These are phyloP conservation scores for Alternaria arbusti DNA, from an alignment of 2,329 filamentous ascomycete genomes.

Conservation along the genomic window DNA sequence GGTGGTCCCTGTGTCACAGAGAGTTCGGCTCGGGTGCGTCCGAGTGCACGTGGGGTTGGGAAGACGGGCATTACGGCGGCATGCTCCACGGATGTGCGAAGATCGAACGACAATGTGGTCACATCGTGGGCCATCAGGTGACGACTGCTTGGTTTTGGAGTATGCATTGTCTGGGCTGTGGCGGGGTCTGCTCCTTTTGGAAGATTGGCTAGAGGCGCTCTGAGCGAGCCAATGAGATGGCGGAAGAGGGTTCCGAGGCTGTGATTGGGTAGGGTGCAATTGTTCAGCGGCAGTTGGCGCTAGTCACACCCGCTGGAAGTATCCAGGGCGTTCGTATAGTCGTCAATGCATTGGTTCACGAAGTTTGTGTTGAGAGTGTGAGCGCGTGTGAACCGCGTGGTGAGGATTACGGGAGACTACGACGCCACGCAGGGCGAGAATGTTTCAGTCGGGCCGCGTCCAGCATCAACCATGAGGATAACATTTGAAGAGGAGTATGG, in stretches of 20 bases:
- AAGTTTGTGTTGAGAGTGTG: slow-evolving; percentile 2
- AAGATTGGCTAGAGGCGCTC: slow-evolving; percentile 30
- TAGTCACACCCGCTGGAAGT: slow-evolving; percentile 16
- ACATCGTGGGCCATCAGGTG: not conserved
- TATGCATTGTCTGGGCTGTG: slow-evolving; percentile 13
- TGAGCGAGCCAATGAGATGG: slow-evolving; percentile 34
- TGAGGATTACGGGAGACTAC: not conserved
- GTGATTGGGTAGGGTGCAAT: slow-evolving; percentile 32
- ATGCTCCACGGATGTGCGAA: not conserved
- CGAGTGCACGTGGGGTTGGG: slow-evolving; percentile 23
- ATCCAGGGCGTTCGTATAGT: slow-evolving; percentile 15
- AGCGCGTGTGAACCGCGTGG: slow-evolving; percentile 6
- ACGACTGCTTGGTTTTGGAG: not conserved
- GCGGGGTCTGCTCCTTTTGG: slow-evolving; percentile 23
- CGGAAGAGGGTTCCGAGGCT: slow-evolving; percentile 14
- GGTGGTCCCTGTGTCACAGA: slow-evolving; percentile 28
- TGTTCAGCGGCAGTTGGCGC: slow-evolving; percentile 21
- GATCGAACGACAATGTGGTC: not conserved
- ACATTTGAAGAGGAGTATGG: not conserved
- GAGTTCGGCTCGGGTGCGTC: slow-evolving; percentile 23
- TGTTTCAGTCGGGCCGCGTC: not conserved
- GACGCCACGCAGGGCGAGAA: not conserved
- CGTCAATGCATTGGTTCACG: slow-evolving; percentile 29
- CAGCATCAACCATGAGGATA: slow-evolving; percentile 1
- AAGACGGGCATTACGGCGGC: slow-evolving; percentile 14